These are phyloP conservation scores for Colletotrichum somersetense DNA, from an alignment of 2,329 filamentous ascomycete species.

Conservation along the genomic window DNA sequence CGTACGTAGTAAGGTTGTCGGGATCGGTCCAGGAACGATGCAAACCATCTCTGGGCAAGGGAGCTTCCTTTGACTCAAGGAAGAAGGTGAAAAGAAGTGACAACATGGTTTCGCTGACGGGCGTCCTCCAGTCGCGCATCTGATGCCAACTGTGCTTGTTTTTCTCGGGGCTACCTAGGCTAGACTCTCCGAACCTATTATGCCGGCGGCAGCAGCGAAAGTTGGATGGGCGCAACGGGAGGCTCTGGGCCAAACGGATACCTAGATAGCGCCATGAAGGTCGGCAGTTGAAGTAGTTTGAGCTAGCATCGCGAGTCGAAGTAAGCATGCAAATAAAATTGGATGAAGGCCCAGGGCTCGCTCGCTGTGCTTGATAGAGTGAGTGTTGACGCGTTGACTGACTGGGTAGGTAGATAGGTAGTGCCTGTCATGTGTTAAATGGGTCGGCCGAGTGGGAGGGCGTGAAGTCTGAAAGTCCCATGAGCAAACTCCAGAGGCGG, in stretches of 20 bases:
- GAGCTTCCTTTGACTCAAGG: too few relatives aligned
- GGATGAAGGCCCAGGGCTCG: neutral
- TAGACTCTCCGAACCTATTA: too few relatives aligned
- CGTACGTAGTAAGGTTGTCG: conserved; percentile 4
- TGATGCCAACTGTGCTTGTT: neutral
- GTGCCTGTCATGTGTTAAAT: neutral
- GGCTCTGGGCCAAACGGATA: too few relatives aligned
- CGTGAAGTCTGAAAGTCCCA: neutral
- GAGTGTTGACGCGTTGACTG: neutral
- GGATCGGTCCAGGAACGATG: neutral
- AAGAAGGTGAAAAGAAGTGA: too few relatives aligned
- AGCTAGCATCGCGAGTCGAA: neutral
- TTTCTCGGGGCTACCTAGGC: neutral
- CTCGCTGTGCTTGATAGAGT: neutral
- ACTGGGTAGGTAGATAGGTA: neutral
- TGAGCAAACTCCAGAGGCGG: neutral
- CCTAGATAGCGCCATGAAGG: too few relatives aligned
- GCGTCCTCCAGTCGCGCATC: neutral
- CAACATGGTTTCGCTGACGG: too few relatives aligned
- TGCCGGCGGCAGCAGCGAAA: too few relatives aligned
- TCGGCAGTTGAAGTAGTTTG: neutral
- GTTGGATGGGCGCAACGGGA: too few relatives aligned
- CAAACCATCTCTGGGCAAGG: neutral
- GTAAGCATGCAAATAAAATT: too few relatives aligned
- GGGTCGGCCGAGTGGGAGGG: conserved; percentile 21